phyloP scores from a whole-genome alignment of 2,329 filamentous ascomycete genomes.

The Claviceps lovelessii region DNA sequence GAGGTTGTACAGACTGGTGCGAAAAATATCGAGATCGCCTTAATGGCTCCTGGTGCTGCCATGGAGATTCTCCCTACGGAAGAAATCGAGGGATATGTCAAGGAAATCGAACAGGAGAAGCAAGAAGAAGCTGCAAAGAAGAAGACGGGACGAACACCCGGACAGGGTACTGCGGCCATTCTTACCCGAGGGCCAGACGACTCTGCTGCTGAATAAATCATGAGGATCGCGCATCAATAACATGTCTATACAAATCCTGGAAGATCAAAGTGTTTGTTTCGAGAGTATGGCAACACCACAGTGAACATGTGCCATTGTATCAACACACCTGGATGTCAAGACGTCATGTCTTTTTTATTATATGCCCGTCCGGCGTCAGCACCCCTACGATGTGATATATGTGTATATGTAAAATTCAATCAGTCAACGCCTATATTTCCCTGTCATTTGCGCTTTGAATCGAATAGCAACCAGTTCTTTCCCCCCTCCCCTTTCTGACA shows the following conservation, averaged over 20 bases:
- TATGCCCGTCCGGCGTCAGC: not conserved
- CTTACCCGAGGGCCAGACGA: constrained; percentile 46
- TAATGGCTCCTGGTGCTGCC: constrained; percentile 85
- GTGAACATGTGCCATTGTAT: constrained; percentile 21
- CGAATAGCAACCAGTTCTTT: not conserved
- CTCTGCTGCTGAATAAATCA: constrained; percentile 21
- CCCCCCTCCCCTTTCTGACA: not conserved
- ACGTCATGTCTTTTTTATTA: not conserved
- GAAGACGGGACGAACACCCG: constrained; percentile 68
- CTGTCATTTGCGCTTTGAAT: not conserved
- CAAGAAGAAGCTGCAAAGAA: constrained; percentile 96
- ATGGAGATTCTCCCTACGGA: constrained; percentile 91
- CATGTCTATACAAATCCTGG: not conserved
- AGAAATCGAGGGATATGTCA: constrained; percentile 93
- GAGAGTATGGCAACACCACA: constrained; percentile 11
- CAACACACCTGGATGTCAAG: constrained; percentile 15
- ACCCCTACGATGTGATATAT: not conserved
- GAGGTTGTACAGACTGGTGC: constrained; percentile 97
- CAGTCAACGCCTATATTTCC: constrained; percentile 17
- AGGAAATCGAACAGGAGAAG: constrained; percentile 98
- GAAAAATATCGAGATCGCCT: constrained; percentile 98
- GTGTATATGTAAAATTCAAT: constrained; percentile 15
- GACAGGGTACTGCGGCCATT: constrained; percentile 57
- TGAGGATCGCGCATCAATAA: constrained; percentile 3
- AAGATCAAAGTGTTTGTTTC: not conserved